A percentile compares a stretch with the other conserved stretches of the same genome.
Evolutionary conservation across 352 stramenopile species (phyloP).

Genomic region (Pythium dissotocum): DNA sequence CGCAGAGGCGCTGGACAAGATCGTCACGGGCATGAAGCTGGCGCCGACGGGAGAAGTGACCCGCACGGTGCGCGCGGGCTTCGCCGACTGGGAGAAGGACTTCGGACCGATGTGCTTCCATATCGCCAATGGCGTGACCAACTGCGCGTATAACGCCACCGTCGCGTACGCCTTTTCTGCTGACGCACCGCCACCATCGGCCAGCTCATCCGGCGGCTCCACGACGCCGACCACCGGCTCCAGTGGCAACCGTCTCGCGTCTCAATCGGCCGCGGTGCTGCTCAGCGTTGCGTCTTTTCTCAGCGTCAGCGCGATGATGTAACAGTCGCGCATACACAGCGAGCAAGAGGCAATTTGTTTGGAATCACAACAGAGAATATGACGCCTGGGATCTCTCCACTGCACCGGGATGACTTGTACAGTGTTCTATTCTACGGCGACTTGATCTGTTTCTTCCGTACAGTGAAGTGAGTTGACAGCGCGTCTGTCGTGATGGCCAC

Average conservation of each 20-base stretch:
- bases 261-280: neutral
- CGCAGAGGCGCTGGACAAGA: constrained; percentile 11
- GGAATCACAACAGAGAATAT: no score
- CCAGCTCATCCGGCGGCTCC: neutral
- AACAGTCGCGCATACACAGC: neutral
- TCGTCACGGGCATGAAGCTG: constrained; percentile 30
- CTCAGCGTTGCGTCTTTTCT: neutral
- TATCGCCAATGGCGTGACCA: constrained; percentile 22
- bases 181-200: constrained; percentile 15
- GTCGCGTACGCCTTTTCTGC: constrained; percentile 29
- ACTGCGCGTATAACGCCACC: constrained; percentile 27
- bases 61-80: constrained; percentile 20
- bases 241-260: neutral
- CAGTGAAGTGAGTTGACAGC: neutral
- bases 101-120: constrained; percentile 35
- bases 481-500: no score
- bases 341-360: neutral
- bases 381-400: no score
- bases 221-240: neutral
- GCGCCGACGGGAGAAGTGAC: constrained; percentile 19
- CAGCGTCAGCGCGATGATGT: neutral
- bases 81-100: constrained; percentile 24
- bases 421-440: no score
- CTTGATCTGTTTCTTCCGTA: neutral
- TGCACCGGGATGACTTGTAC: no score